phyloP scores from a whole-genome alignment of 163 green algal species.

The Chlamydomonas reinhardtii region DNA sequence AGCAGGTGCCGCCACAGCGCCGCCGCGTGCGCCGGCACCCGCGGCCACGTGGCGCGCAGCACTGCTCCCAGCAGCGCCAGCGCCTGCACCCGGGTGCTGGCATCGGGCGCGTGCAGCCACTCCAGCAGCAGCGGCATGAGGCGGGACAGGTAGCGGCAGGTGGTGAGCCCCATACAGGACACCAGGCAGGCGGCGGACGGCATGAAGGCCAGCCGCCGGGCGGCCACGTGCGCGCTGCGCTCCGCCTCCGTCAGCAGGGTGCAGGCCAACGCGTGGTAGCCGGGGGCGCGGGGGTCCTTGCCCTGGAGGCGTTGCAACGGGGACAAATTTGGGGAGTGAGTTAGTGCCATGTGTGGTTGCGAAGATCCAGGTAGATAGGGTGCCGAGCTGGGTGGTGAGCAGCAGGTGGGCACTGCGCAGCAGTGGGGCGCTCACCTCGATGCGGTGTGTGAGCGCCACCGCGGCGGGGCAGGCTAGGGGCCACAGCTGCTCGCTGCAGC shows the following conservation, averaged over 20 bases:
- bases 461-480: slow-evolving; percentile 55
- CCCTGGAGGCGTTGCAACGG: too few species aligned
- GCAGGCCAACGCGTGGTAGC: slow-evolving; percentile 57
- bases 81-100: background rate
- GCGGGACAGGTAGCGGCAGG: slow-evolving; percentile 6
- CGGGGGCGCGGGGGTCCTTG: slow-evolving; percentile 34
- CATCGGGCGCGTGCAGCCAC: slow-evolving; percentile 46
- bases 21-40: slow-evolving; percentile 27
- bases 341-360: too few species aligned
- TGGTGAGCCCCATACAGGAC: slow-evolving; percentile 27
- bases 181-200: slow-evolving; percentile 2
- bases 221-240: slow-evolving; percentile 45
- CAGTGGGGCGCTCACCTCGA: slow-evolving; percentile 31
- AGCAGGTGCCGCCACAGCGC: slow-evolving; percentile 53
- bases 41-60: slow-evolving; percentile 33
- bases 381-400: too few species aligned
- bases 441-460: slow-evolving; percentile 48
- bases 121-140: slow-evolving; percentile 54
- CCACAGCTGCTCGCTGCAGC: slow-evolving; percentile 61
- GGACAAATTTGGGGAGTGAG: too few species aligned
- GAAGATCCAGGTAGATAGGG: too few species aligned
- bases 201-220: slow-evolving; percentile 52
- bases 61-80: slow-evolving; percentile 2
- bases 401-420: background rate
- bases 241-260: slow-evolving; percentile 66